These are phyloP conservation scores for Leptographium galeiforme DNA, from an alignment of 2,329 filamentous ascomycete species.

Conservation along the genomic window DNA sequence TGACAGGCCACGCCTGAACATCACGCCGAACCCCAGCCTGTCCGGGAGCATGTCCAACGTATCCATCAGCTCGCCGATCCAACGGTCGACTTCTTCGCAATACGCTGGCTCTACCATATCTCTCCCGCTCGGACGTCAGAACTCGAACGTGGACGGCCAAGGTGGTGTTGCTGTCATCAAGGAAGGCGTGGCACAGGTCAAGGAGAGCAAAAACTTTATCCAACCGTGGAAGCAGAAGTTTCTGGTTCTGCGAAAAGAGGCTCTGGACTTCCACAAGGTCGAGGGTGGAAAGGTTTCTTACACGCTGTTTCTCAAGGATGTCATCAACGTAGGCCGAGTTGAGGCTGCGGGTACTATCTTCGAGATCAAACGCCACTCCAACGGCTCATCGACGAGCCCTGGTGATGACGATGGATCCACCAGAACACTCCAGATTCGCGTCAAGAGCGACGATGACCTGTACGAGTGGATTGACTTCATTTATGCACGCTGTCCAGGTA, in stretches of 20 bases:
- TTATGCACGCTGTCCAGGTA: slow-evolving; percentile 88
- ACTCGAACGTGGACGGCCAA: slow-evolving; percentile 45
- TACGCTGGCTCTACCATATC: slow-evolving; percentile 62
- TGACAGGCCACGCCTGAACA: slow-evolving; percentile 67
- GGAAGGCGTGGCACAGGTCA: slow-evolving; percentile 72
- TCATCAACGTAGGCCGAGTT: slow-evolving; percentile 79
- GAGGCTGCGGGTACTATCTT: slow-evolving; percentile 87
- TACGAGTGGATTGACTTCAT: slow-evolving; percentile 99
- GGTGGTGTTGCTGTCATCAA: slow-evolving; percentile 64
- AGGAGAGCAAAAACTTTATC: slow-evolving; percentile 81
- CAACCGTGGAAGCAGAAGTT: slow-evolving; percentile 83
- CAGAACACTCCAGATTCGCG: slow-evolving; percentile 78
- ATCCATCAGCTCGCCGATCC: slow-evolving; percentile 54
- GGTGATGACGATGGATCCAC: slow-evolving; percentile 68
- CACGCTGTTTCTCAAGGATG: slow-evolving; percentile 72
- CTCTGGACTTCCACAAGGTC: slow-evolving; percentile 87
- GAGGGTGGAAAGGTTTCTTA: slow-evolving; percentile 80
- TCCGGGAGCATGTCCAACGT: slow-evolving; percentile 70
- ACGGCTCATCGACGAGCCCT: slow-evolving; percentile 55
- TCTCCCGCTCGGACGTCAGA: slow-evolving; percentile 52
- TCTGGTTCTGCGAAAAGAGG: slow-evolving; percentile 81
- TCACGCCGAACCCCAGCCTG: slow-evolving; percentile 63
- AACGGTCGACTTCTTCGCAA: slow-evolving; percentile 46
- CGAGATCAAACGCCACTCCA: slow-evolving; percentile 71
- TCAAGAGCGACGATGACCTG: slow-evolving; percentile 90